Base-by-base conservation (phyloP, 192 early-diverging fungal species). In the Coemansia sp. region DNA sequence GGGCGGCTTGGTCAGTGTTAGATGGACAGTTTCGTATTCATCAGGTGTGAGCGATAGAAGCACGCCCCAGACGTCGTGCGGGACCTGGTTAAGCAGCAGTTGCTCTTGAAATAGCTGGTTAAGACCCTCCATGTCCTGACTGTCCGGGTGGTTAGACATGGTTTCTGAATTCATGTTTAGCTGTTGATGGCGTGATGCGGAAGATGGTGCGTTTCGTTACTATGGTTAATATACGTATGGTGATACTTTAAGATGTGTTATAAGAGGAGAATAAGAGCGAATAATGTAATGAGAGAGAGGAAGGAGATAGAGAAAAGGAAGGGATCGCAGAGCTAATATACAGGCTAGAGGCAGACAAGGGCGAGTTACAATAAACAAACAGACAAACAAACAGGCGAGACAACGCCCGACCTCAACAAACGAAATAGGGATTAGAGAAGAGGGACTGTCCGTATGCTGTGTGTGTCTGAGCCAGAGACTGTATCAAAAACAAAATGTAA, bases 21-120 rank as follows among this genome's bases (percentile, higher is more conserved):
- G 53, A 17, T 66, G 61, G 13, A 71, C 65, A 0, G 80, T 81
- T 21, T 64, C 58, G 59, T 81, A 81, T 43, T 74, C 71, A 11
- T 61, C 71, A 18, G 80, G 75, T 49, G 66, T 78, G 33, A 78
- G 67, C 40, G 74, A 71, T 11, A 81, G 66, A 46, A 81, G 63
- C 30, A 78, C 74, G 11, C 80, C 80, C 80, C 80, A 81, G 23
- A 81, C 74, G 11, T 63, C 65, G 39, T 52, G 62, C 7, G 80
- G 69, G 24, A 73, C 74, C 58, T 77, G 66, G 51, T 59, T 74
- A 13, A 81, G 71, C 18, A 77, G 62, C 19, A 80, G 77, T 61
- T 73, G 77, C 41, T 61, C 52, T 60, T 80, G 71, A 43, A 73
- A 80, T 24, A 69, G 60, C 61, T 70, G 77, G 61, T 73, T 69